These are phyloP conservation scores for Rhytidhysteron rufulum DNA, from an alignment of 2,329 filamentous ascomycete genomes.

Conservation along the genomic window DNA sequence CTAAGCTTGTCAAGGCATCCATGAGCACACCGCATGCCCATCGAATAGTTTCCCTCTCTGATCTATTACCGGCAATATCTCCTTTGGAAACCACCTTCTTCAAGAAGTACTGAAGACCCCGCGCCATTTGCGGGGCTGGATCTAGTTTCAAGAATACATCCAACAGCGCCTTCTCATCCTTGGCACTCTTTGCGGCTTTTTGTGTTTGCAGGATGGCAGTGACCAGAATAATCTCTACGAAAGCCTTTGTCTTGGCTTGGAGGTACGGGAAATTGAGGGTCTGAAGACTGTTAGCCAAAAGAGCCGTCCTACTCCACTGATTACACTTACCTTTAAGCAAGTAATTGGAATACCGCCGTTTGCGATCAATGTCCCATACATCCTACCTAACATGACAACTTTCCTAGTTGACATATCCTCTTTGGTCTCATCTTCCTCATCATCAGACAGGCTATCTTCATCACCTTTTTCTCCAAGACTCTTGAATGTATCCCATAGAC, in stretches of 20 bases:
- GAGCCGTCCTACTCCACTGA: too few species aligned
- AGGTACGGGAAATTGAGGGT: constrained; percentile 75
- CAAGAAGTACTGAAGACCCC: constrained; percentile 75
- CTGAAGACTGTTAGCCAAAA: constrained; percentile 29
- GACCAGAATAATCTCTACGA: constrained; percentile 77
- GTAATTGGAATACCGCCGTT: constrained; percentile 57
- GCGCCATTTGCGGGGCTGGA: constrained; percentile 64
- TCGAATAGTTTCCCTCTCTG: constrained; percentile 50
- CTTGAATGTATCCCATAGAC: constrained; percentile 81
- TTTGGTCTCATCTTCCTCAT: constrained; percentile 51
- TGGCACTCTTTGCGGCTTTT: constrained; percentile 43
- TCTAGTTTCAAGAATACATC: constrained; percentile 64
- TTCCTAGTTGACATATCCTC: constrained; percentile 51
- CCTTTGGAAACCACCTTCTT: constrained; percentile 70
- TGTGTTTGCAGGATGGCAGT: constrained; percentile 68
- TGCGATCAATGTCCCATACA: constrained; percentile 61
- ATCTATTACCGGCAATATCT: constrained; percentile 46
- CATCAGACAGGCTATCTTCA: constrained; percentile 54
- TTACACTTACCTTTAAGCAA: constrained; percentile 52
- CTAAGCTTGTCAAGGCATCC: constrained; percentile 30
- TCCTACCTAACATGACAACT: constrained; percentile 64
- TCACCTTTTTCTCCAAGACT: constrained; percentile 77
- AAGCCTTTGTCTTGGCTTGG: constrained; percentile 69
- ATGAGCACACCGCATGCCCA: constrained; percentile 40
- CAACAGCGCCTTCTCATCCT: constrained; percentile 57